Conservation (phyloP, 257 asterid species). For the Solanum sitiens region DNA sequence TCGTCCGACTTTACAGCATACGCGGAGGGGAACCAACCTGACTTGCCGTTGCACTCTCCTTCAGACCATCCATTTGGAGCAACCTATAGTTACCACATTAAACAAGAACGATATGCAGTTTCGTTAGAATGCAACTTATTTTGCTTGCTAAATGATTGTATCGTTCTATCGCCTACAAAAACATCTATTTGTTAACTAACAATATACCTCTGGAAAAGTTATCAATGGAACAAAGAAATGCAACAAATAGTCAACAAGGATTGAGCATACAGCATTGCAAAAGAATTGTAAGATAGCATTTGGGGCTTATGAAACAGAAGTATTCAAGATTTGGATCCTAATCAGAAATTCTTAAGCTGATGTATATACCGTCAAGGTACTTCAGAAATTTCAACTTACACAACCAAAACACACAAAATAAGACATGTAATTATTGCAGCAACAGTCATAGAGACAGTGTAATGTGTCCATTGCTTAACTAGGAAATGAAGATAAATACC, state of each 20-base stretch:
- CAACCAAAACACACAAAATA: not conserved
- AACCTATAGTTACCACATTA: constrained; percentile 24
- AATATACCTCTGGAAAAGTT: not conserved
- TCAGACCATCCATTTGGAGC: constrained; percentile 90
- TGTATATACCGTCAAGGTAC: not conserved
- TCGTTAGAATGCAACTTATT: not conserved
- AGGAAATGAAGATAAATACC: constrained; percentile 25
- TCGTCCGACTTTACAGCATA: constrained; percentile 41
- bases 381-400: not conserved
- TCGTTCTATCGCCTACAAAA: not conserved
- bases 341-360: not conserved
- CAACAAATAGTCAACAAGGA: not conserved
- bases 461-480: not conserved
- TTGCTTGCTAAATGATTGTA: not conserved
- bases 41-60: constrained; percentile 82
- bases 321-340: not conserved
- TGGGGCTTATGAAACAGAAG: not conserved
- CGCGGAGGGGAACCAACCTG: constrained; percentile 98
- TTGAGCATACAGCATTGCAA: not conserved
- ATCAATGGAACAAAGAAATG: not conserved
- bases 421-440: not conserved
- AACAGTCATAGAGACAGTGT: not conserved
- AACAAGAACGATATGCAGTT: not conserved
- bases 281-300: not conserved
- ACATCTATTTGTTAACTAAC: not conserved